phyloP scores from a whole-genome alignment of 78 protist species.

The Thecamonas trahens region DNA sequence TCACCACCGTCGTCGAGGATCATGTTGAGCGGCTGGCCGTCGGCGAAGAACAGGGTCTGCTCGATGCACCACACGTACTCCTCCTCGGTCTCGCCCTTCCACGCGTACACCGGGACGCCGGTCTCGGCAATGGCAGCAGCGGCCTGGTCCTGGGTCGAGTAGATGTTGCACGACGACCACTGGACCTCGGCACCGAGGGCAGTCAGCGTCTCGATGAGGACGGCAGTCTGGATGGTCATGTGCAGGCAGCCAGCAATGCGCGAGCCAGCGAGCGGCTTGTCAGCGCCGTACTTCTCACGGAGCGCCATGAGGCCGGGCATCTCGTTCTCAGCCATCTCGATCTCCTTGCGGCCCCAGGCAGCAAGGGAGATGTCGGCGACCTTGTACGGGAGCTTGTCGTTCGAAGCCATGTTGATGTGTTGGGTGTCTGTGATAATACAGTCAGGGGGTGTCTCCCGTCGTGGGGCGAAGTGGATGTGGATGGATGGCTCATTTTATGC shows the following conservation, averaged over 20 bases:
- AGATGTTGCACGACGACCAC: conserved; percentile 99
- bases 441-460: background rate
- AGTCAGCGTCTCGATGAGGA: conserved; percentile 92
- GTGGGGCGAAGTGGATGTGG: too few relatives aligned
- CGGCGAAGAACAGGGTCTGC: conserved; percentile 83
- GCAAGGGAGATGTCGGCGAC: conserved; percentile 87
- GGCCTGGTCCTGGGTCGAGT: conserved; percentile 99
- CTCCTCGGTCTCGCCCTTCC: conserved; percentile 98
- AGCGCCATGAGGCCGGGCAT: conserved; percentile 98
- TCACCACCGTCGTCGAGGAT: conserved; percentile 99
- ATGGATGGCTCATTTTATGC: background rate
- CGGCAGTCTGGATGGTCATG: conserved; percentile 99
- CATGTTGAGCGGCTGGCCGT: conserved; percentile 71
- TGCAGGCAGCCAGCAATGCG: conserved; percentile 97
- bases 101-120: conserved; percentile 94
- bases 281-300: conserved; percentile 84
- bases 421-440: background rate
- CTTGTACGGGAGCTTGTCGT: conserved; percentile 44
- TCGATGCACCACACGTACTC: conserved; percentile 96
- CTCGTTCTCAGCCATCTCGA: conserved; percentile 91
- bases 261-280: conserved; percentile 89
- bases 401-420: conserved; percentile 1
- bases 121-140: conserved; percentile 98
- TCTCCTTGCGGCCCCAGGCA: conserved; percentile 91
- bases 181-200: conserved; percentile 94